Conservation (phyloP, 257 asterid species). For the Orobanche coerulescens region DNA sequence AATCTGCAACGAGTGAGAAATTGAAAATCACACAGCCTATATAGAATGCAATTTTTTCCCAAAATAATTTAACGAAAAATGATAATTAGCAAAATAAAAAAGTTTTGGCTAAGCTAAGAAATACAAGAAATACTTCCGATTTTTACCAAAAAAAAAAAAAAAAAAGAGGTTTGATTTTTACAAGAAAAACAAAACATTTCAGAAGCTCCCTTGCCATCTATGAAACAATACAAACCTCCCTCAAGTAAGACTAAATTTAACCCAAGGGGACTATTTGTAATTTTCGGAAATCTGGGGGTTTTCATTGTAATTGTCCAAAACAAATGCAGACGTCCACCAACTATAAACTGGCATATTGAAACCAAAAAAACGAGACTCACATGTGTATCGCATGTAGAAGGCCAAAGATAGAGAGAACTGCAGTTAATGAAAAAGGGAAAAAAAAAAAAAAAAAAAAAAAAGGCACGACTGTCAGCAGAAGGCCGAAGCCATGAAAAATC, state of each 20-base stretch:
- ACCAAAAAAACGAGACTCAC: slow-evolving; percentile 35
- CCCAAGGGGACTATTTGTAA: neutral
- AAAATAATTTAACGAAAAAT: too few relatives aligned
- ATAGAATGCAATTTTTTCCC: neutral
- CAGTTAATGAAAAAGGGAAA: too few relatives aligned
- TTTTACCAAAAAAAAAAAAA: neutral
- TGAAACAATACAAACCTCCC: neutral
- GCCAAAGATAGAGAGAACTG: slow-evolving; percentile 78
- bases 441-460: too few relatives aligned
- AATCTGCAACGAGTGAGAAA: slow-evolving; percentile 53
- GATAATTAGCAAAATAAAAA: too few relatives aligned
- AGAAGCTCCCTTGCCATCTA: neutral
- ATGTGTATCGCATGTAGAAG: slow-evolving; percentile 67
- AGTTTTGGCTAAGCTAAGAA: too few relatives aligned
- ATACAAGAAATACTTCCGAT: too few relatives aligned
- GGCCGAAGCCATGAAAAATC: neutral
- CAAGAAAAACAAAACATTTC: neutral
- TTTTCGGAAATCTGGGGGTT: neutral
- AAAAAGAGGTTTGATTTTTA: neutral
- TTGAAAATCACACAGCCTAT: neutral
- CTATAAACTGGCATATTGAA: neutral
- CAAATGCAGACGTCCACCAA: neutral
- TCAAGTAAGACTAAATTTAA: too few relatives aligned
- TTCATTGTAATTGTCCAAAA: neutral
- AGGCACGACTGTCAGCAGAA: slow-evolving; percentile 9